A percentile compares a stretch with the other conserved stretches of the same genome.
These are phyloP conservation scores for Wickerhamomyces sp. DNA, from an alignment of 1,139 yeast genomes.

Conservation along the genomic window DNA sequence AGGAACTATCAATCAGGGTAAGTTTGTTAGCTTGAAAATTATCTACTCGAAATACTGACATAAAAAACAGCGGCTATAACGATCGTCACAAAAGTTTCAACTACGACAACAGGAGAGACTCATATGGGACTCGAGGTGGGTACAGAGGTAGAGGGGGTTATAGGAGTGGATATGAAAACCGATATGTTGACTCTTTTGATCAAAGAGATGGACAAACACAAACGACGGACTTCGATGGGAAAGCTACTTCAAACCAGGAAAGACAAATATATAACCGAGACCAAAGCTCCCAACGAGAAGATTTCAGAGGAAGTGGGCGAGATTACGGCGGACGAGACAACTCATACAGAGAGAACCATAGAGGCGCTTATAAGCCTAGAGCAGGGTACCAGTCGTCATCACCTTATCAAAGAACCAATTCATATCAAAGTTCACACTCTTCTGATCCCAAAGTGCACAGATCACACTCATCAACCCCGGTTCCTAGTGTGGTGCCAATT, in stretches of 20 bases:
- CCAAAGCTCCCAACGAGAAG: too few relatives aligned
- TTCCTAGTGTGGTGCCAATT: too few relatives aligned
- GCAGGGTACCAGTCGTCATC: too few relatives aligned
- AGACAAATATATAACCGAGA: too few relatives aligned
- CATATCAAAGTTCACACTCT: background rate
- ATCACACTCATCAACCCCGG: background rate
- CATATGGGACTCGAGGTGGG: constrained; percentile 14
- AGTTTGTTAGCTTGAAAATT: background rate
- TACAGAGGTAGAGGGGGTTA: constrained; percentile 10
- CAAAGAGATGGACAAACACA: background rate
- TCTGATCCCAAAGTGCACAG: background rate
- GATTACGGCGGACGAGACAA: too few relatives aligned
- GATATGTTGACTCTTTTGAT: background rate
- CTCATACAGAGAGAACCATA: background rate
- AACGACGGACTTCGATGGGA: too few relatives aligned
- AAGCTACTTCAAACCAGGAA: too few relatives aligned
- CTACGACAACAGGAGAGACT: constrained; percentile 12
- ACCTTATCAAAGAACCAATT: background rate
- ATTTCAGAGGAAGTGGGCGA: too few relatives aligned
- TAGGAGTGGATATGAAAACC: constrained; percentile 1
- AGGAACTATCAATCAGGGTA: constrained; percentile 8
- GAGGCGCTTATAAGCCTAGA: constrained; percentile 3
- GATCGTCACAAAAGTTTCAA: too few relatives aligned
- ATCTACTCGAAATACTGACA: constrained; percentile 1
- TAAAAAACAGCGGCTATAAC: background rate